Base-by-base conservation (phyloP, 1,284 basidiomycete genomes). In the Malassezia sympodialis region DNA sequence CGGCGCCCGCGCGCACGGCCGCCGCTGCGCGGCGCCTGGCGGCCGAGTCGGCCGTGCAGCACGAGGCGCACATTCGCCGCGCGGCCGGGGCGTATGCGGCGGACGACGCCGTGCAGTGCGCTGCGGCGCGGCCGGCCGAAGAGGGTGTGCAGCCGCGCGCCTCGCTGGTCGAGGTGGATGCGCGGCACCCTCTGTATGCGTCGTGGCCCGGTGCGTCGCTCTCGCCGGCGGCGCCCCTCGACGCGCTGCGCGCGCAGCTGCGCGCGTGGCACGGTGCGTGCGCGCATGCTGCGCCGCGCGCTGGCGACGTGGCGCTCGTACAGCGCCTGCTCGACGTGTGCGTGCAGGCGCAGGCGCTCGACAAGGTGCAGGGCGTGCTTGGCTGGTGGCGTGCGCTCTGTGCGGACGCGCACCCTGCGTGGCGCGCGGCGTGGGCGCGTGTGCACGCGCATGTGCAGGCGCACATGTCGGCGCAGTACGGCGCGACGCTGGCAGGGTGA, bases 301-400 rank as follows among this genome's bases (percentile, higher is more conserved):
- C 46, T 2, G 62, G 62, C 12, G 68, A 71, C 40, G 63, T 71
- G 1, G 50, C 55, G 44, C 43, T 53, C 6, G 50, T 71, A 12
- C 15, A 35, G 21, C 41, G 21, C 4, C 43, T 55, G 28, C 39
- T 62, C 3, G 39, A 51, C 0, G 50, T 23, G 26, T 56, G 54
- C 19, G 49, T 56, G 27, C 17, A 27, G 10, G 26, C 31, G 14
- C 31, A 41, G 21, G 30, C 39, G n/a, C 48, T 52, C 27, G 47
- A 27, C 48, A 51, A 32, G 26, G 49, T 47, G 27, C 23, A 14
- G 8, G 47, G 35, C 28, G 42, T 27, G 42, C 42, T 55, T 1
- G 7, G 10, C 4, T 55, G 48, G 47, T 40, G 30, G 40, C 23
- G 8, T n/a, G 21, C 34, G 14, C 41, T 50, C 21, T 8, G 15